Conservation (phyloP, 108 stramenopile genomes). For the Pelagomonas calceolata region DNA sequence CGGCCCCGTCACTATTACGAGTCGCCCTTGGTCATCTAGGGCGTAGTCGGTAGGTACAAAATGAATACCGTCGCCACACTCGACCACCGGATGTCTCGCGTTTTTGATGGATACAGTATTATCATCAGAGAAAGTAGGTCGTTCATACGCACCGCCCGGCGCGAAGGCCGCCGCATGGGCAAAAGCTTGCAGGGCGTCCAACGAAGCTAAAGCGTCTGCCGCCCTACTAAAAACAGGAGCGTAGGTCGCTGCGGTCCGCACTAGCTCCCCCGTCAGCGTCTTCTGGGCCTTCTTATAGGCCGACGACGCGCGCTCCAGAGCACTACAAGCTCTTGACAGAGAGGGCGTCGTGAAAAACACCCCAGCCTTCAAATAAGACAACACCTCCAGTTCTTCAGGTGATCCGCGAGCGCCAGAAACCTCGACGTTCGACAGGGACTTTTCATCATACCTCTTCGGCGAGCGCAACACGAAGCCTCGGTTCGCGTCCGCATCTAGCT, state of each 20-base stretch:
- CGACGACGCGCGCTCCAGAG: slow-evolving; percentile 45
- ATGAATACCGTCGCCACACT: slow-evolving; percentile 70
- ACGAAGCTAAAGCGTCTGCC: slow-evolving; percentile 40
- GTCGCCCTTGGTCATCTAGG: slow-evolving; percentile 51
- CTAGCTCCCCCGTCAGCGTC: slow-evolving; percentile 58
- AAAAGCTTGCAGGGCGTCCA: slow-evolving; percentile 72
- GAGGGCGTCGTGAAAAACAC: slow-evolving; percentile 78
- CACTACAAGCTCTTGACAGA: slow-evolving; percentile 46
- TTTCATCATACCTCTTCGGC: slow-evolving; percentile 45
- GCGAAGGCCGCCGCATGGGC: slow-evolving; percentile 75
- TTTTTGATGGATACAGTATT: slow-evolving; percentile 32
- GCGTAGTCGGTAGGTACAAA: slow-evolving; percentile 92
- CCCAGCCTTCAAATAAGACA: slow-evolving; percentile 79
- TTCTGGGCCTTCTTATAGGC: slow-evolving; percentile 63
- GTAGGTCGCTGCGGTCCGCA: slow-evolving; percentile 70
- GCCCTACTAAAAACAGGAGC: slow-evolving; percentile 63
- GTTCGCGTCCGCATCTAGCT: slow-evolving; percentile 45
- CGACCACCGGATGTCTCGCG: slow-evolving; percentile 93
- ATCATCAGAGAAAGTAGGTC: slow-evolving; percentile 72
- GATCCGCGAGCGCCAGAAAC: too few relatives aligned
- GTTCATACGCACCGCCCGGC: slow-evolving; percentile 55
- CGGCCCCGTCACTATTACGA: slow-evolving; percentile 87
- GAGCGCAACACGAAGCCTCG: slow-evolving; percentile 22
- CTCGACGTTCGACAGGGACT: slow-evolving; percentile 30
- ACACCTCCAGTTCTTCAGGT: slow-evolving; percentile 42